Percentiles rank a stretch among this genome's conserved stretches.
Conservation (phyloP, 1,284 basidiomycete genomes). For the Ceratobasidium sp. region DNA sequence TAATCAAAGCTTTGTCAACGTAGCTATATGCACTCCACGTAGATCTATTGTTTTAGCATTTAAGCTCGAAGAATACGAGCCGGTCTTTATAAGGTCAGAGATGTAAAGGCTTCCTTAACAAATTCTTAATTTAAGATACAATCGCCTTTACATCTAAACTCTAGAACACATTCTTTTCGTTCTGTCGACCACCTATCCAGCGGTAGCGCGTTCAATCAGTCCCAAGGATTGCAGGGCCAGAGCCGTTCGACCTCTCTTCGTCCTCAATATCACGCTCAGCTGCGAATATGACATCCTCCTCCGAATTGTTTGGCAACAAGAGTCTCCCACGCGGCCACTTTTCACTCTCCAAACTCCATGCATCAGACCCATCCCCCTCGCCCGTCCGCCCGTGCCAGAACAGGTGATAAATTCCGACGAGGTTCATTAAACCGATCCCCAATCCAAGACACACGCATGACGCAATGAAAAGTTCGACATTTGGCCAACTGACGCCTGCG, state of each 20-base stretch:
- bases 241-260: not conserved
- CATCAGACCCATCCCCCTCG: constrained; percentile 17
- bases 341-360: constrained; percentile 13
- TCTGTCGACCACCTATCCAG: too few relatives aligned
- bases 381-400: constrained; percentile 10
- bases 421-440: constrained; percentile 31
- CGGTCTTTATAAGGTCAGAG: too few relatives aligned
- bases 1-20: not conserved
- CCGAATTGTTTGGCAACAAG: not conserved
- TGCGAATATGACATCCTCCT: constrained; percentile 26
- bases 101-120: not conserved
- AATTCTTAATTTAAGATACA: too few relatives aligned
- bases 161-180: too few relatives aligned
- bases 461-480: not conserved
- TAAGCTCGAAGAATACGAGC: not conserved
- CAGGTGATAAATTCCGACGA: constrained; percentile 21
- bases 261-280: constrained; percentile 2
- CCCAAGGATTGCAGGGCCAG: not conserved
- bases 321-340: not conserved
- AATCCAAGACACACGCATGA: constrained; percentile 13
- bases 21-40: not conserved
- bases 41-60: not conserved
- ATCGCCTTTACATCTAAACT: too few relatives aligned
- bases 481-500: not conserved
- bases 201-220: not conserved